Evolutionary conservation across 768 basidiomycete genomes (phyloP).

Genomic region (Mycena rosella): DNA sequence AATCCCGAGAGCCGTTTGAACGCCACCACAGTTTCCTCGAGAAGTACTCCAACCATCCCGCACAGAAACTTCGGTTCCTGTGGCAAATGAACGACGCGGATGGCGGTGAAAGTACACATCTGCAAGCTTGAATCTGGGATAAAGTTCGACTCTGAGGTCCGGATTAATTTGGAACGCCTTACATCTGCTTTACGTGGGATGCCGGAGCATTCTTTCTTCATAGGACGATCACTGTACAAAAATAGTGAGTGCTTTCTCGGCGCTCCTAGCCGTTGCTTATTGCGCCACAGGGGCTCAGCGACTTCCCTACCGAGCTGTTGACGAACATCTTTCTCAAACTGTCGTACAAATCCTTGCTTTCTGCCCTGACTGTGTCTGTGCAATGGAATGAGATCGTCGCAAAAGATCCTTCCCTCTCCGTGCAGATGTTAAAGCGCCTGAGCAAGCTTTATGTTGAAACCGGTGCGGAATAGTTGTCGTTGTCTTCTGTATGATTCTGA

Average conservation of each 20-base stretch:
- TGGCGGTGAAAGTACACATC: too few relatives aligned
- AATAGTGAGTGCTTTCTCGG: background rate
- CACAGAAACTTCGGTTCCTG: too few relatives aligned
- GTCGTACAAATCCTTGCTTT: constrained; percentile 11
- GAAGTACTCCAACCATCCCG: too few relatives aligned
- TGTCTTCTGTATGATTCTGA: background rate
- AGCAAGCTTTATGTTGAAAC: constrained; percentile 9
- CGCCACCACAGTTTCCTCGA: too few relatives aligned
- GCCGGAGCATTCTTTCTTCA: background rate
- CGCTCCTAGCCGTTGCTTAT: background rate
- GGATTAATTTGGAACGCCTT: background rate
- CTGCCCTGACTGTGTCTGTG: background rate
- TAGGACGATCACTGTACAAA: background rate
- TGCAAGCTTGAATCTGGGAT: too few relatives aligned
- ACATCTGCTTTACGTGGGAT: background rate
- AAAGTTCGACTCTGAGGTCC: too few relatives aligned
- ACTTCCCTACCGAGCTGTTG: constrained; percentile 12
- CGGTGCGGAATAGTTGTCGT: background rate
- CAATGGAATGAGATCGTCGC: constrained; percentile 13
- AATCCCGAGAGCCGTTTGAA: too few relatives aligned
- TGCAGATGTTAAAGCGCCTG: constrained; percentile 13
- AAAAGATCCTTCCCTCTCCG: background rate
- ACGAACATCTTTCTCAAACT: constrained; percentile 7
- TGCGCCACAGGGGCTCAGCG: background rate
- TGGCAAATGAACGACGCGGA: too few relatives aligned